Percentiles rank a stretch among this genome's conserved stretches.
These are phyloP conservation scores for Trichoderma endophyticum DNA, from an alignment of 2,329 filamentous ascomycete genomes.

Conservation along the genomic window DNA sequence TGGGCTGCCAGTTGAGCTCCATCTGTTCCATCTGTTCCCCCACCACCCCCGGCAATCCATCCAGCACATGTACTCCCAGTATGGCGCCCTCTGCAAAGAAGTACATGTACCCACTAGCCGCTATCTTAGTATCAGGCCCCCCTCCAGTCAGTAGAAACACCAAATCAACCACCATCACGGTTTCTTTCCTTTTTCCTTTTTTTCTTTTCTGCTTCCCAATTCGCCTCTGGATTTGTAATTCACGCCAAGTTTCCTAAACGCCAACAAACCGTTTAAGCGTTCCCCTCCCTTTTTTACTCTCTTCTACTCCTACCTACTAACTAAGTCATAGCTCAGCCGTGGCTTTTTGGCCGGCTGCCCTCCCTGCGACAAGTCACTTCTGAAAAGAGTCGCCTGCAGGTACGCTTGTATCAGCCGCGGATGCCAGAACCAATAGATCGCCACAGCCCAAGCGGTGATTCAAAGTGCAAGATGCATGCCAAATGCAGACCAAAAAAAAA, in stretches of 20 bases:
- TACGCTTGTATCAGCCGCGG: constrained; percentile 14
- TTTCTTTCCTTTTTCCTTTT: not conserved
- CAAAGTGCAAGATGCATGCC: not conserved
- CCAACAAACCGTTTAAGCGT: not conserved
- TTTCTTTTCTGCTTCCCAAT: not conserved
- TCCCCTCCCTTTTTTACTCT: not conserved
- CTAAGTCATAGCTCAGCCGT: not conserved
- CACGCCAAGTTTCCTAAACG: not conserved
- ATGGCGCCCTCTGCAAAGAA: not conserved
- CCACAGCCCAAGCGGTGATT: not conserved
- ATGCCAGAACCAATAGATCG: not conserved
- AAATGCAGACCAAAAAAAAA: not conserved
- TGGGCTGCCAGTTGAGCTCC: not conserved
- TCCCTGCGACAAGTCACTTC: not conserved
- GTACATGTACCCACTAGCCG: not conserved
- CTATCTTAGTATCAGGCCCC: not conserved
- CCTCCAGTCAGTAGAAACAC: not conserved
- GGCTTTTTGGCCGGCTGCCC: not conserved
- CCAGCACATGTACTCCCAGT: not conserved
- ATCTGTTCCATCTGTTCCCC: not conserved
- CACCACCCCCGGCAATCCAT: not conserved
- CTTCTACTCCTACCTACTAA: not conserved
- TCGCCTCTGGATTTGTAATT: not conserved
- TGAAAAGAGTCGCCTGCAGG: constrained; percentile 13
- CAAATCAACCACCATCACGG: not conserved